Percentiles rank a stretch among this genome's conserved stretches.
Evolutionary conservation across 805 yeast species (phyloP).

Genomic region (Wickerhamiella slavikovae): DNA sequence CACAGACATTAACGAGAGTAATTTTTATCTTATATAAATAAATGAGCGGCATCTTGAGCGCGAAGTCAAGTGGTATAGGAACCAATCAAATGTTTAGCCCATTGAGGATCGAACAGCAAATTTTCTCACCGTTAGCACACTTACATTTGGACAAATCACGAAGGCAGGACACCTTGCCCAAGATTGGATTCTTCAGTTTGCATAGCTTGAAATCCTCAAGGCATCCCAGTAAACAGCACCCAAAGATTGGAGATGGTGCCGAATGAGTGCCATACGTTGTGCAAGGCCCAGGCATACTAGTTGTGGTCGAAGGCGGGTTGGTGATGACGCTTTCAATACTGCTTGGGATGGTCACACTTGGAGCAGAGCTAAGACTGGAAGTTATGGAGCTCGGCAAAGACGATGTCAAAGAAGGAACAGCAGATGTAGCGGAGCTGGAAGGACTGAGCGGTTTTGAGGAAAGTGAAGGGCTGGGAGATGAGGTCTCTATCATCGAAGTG

Average conservation of each 20-base stretch:
- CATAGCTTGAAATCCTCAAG: slow-evolving; percentile 5
- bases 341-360: neutral
- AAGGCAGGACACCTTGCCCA: slow-evolving; percentile 6
- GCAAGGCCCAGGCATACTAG: slow-evolving; percentile 2
- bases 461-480: too few relatives aligned
- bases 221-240: slow-evolving; percentile 12
- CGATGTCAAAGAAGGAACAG: neutral
- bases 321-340: neutral
- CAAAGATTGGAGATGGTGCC: slow-evolving; percentile 7
- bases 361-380: neutral
- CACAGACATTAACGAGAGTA: too few relatives aligned
- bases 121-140: slow-evolving; percentile 10
- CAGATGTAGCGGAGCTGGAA: too few relatives aligned
- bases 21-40: too few relatives aligned
- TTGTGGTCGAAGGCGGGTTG: neutral
- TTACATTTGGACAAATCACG: slow-evolving; percentile 8
- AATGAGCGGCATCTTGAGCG: too few relatives aligned
- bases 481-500: too few relatives aligned
- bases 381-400: neutral
- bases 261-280: slow-evolving; percentile 3
- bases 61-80: too few relatives aligned
- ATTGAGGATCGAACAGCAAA: slow-evolving; percentile 4
- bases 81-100: too few relatives aligned
- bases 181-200: slow-evolving; percentile 1
- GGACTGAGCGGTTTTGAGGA: too few relatives aligned